A percentile compares a stretch with the other conserved stretches of the same genome.
These are phyloP conservation scores for Halophytophthora batemanensis DNA, from an alignment of 352 stramenopile genomes.

Conservation along the genomic window DNA sequence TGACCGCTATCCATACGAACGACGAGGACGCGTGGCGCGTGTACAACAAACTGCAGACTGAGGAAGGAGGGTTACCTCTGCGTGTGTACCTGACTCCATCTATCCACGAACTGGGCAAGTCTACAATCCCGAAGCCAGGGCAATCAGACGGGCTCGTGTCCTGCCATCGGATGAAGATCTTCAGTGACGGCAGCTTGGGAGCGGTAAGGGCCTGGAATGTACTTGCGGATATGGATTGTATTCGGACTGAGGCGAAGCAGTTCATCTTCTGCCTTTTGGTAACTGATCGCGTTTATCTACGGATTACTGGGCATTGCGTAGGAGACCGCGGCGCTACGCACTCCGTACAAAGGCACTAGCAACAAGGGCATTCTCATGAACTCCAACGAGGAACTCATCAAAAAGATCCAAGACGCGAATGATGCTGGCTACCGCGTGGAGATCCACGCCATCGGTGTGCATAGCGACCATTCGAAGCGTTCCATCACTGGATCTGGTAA, in stretches of 20 bases:
- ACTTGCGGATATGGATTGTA: background rate
- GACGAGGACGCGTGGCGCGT: conserved; percentile 77
- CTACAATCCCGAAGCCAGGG: conserved; percentile 34
- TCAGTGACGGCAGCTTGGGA: conserved; percentile 85
- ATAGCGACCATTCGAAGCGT: background rate
- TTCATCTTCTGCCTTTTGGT: background rate
- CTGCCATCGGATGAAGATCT: conserved; percentile 88
- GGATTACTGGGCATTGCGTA: conserved; percentile 15
- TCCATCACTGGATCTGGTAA: background rate
- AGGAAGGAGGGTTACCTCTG: conserved; percentile 47
- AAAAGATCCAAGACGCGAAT: conserved; percentile 60
- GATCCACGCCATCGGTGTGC: conserved; percentile 86
- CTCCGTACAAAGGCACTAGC: conserved; percentile 56
- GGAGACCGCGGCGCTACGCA: conserved; percentile 82
- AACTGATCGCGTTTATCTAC: background rate
- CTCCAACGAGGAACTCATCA: conserved; percentile 51
- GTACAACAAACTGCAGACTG: conserved; percentile 69
- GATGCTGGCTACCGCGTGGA: conserved; percentile 72
- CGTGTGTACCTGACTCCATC: conserved; percentile 78
- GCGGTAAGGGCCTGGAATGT: conserved; percentile 35
- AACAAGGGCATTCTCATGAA: conserved; percentile 87
- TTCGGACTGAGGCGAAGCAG: background rate
- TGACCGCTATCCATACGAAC: conserved; percentile 88
- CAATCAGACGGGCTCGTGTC: conserved; percentile 52
- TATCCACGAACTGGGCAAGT: conserved; percentile 60